phyloP scores from a whole-genome alignment of 169 alveolate species.

The Plasmodium blacklocki region DNA sequence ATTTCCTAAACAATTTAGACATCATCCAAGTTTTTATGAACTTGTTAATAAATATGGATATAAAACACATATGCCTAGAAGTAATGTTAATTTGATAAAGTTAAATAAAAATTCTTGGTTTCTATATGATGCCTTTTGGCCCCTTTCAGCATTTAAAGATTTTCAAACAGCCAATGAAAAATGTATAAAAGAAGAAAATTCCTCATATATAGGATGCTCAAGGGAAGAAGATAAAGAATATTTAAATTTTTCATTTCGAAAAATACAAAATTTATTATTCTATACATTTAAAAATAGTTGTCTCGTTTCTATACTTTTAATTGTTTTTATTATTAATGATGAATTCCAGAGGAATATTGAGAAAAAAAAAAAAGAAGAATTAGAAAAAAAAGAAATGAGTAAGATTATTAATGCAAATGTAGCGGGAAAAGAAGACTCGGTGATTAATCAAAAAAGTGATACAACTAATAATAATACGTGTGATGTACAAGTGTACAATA shows the following conservation, averaged over 20 bases:
- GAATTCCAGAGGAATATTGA: constrained; percentile 20
- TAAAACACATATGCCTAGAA: constrained; percentile 47
- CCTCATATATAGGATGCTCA: constrained; percentile 63
- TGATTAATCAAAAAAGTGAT: neutral
- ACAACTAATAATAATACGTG: neutral
- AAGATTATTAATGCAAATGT: neutral
- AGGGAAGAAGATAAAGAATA: constrained; percentile 53
- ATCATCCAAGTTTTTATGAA: constrained; percentile 56
- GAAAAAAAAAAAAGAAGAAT: neutral
- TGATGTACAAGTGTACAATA: too few relatives aligned
- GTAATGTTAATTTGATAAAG: constrained; percentile 40
- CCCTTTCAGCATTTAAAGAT: constrained; percentile 36
- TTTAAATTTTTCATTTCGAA: constrained; percentile 21
- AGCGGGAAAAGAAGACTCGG: neutral
- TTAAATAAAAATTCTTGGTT: constrained; percentile 55
- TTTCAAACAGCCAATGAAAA: constrained; percentile 64
- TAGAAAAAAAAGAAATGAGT: neutral
- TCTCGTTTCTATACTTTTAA: constrained; percentile 32
- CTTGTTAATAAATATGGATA: constrained; percentile 43
- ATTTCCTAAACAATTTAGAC: constrained; percentile 50
- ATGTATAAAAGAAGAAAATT: constrained; percentile 57
- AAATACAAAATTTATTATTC: constrained; percentile 34
- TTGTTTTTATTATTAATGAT: constrained; percentile 22
- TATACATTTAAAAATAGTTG: constrained; percentile 50
- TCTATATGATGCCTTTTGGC: constrained; percentile 70